phyloP scores from a whole-genome alignment of 805 yeast genomes.

The Jamesozyma rosinii region DNA sequence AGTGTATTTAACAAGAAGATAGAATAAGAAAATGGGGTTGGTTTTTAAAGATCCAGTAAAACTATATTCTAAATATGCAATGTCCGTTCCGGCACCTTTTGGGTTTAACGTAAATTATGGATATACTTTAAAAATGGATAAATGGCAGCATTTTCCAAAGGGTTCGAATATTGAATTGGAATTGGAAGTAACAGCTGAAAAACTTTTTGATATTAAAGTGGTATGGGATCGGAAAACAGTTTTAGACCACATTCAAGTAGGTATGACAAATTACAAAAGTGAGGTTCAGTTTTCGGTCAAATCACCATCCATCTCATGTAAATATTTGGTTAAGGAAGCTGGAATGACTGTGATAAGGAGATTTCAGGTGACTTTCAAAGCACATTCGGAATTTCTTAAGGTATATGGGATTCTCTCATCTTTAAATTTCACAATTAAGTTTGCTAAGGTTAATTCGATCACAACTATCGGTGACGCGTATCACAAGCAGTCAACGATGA shows the following conservation, averaged over 20 bases:
- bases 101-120: conserved; percentile 15
- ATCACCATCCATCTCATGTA: conserved; percentile 24
- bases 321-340: conserved; percentile 12
- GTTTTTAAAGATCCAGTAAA: conserved; percentile 3
- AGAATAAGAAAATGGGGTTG: too few relatives aligned
- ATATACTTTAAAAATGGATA: conserved; percentile 7
- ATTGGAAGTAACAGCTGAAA: neutral
- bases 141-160: conserved; percentile 18
- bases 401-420: conserved; percentile 2
- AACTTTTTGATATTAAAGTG: neutral
- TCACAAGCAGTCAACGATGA: neutral
- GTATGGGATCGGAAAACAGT: neutral
- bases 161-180: conserved; percentile 4
- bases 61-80: conserved; percentile 16
- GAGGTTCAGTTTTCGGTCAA: conserved; percentile 18
- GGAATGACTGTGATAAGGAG: conserved; percentile 9
- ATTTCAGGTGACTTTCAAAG: conserved; percentile 20
- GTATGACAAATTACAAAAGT: neutral
- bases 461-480: neutral
- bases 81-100: conserved; percentile 14
- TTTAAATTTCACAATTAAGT: conserved; percentile 10
- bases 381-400: conserved; percentile 10
- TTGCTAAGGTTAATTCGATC: conserved; percentile 3
- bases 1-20: too few relatives aligned
- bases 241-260: conserved; percentile 1